Conservation (phyloP, 129 eudicot genomes). For the Chrysanthemum makinoi region DNA sequence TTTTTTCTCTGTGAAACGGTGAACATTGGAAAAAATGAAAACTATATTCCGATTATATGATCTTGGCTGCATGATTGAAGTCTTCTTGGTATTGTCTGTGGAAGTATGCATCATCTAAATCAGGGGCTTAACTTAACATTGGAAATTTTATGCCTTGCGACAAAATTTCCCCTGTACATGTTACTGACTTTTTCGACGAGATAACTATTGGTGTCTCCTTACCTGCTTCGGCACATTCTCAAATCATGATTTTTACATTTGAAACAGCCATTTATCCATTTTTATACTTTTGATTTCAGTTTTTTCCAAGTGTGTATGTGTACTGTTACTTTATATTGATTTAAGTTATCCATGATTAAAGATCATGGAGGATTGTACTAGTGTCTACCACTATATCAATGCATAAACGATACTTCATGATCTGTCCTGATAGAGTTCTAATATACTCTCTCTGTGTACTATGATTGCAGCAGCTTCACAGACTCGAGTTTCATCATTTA, state of each 20-base stretch:
- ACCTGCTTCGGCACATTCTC: background rate
- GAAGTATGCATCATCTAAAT: too few relatives aligned
- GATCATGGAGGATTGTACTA: too few relatives aligned
- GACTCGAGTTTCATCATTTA: conserved; percentile 49
- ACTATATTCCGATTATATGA: too few relatives aligned
- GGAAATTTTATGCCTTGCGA: too few relatives aligned
- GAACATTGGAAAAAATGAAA: background rate
- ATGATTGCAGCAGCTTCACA: conserved; percentile 46
- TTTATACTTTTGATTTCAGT: background rate
- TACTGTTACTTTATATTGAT: too few relatives aligned
- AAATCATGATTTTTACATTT: too few relatives aligned
- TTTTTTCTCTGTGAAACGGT: background rate
- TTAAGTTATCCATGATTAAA: too few relatives aligned
- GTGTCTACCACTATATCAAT: background rate
- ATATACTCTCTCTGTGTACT: conserved; percentile 19
- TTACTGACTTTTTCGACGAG: background rate
- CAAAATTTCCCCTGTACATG: background rate
- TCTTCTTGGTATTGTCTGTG: too few relatives aligned
- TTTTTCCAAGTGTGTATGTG: background rate
- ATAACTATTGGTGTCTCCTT: background rate
- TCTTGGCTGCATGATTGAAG: too few relatives aligned
- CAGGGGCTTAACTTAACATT: too few relatives aligned
- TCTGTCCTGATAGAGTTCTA: conserved; percentile 11
- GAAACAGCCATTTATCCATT: background rate
- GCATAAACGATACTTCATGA: background rate